Conservation (phyloP, 2,329 filamentous ascomycete species). For the Coniochaeta sp. region DNA sequence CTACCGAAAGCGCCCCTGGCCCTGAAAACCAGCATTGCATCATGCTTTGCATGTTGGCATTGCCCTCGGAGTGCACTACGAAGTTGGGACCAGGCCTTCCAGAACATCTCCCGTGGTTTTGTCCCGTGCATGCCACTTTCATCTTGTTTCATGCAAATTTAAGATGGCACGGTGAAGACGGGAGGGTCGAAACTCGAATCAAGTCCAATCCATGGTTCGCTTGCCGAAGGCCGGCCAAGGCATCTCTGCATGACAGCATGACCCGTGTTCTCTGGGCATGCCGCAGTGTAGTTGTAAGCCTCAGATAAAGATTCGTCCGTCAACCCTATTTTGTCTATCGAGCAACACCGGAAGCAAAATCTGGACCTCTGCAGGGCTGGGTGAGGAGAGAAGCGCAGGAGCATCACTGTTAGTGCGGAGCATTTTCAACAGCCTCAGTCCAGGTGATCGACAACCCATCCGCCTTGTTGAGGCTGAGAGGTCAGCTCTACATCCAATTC, state of each 20-base stretch:
- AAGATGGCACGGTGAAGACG: background rate
- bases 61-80: background rate
- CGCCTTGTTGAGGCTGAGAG: background rate
- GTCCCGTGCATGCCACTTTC: background rate
- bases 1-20: background rate
- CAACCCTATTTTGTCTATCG: background rate
- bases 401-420: background rate
- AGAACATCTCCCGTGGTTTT: background rate
- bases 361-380: background rate
- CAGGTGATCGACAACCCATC: background rate
- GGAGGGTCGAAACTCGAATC: background rate
- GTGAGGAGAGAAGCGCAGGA: background rate
- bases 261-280: background rate
- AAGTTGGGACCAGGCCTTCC: background rate
- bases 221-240: background rate
- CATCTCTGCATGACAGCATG: background rate
- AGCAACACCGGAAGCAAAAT: background rate
- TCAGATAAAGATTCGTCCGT: background rate
- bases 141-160: background rate
- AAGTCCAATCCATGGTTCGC: background rate
- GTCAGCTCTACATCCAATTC: background rate
- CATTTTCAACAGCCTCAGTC: background rate
- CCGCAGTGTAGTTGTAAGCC: background rate
- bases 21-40: background rate
- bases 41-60: background rate